phyloP scores from a whole-genome alignment of 1,139 yeast species.

The Geotrichum siamense region DNA sequence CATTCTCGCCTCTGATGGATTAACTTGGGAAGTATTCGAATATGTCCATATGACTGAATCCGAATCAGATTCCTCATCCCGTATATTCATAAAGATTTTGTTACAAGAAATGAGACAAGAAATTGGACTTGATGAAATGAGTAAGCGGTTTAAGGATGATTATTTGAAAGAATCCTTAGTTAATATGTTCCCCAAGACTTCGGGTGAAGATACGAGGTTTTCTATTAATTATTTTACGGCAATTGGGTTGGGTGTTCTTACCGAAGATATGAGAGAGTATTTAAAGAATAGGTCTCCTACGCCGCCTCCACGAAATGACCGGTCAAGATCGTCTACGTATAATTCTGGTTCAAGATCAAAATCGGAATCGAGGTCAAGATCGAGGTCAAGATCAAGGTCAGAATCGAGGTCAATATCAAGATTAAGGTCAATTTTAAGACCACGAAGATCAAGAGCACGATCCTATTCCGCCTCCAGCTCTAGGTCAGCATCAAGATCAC shows the following conservation, averaged over 20 bases:
- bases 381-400: slow-evolving; percentile 16
- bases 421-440: no score
- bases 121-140: slow-evolving; percentile 51
- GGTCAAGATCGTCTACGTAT: slow-evolving; percentile 7
- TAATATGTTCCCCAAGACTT: slow-evolving; percentile 39
- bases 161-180: slow-evolving; percentile 35
- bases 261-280: slow-evolving; percentile 70
- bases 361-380: slow-evolving; percentile 17
- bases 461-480: slow-evolving; percentile 17
- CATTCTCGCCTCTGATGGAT: slow-evolving; percentile 59
- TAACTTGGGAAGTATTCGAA: slow-evolving; percentile 55
- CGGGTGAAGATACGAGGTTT: slow-evolving; percentile 58
- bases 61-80: slow-evolving; percentile 68
- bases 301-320: slow-evolving; percentile 17
- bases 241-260: slow-evolving; percentile 75
- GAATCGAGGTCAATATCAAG: slow-evolving; percentile 1
- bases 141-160: slow-evolving; percentile 45
- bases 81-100: slow-evolving; percentile 75
- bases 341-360: slow-evolving; percentile 7
- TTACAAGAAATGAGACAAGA: slow-evolving; percentile 79
- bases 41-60: slow-evolving; percentile 56
- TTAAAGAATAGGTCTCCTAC: slow-evolving; percentile 37
- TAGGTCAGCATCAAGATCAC: slow-evolving; percentile 18
- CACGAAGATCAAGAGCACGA: slow-evolving; percentile 1
- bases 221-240: slow-evolving; percentile 91